phyloP scores from a whole-genome alignment of 257 asterid species.

The Jacaranda copaia region DNA sequence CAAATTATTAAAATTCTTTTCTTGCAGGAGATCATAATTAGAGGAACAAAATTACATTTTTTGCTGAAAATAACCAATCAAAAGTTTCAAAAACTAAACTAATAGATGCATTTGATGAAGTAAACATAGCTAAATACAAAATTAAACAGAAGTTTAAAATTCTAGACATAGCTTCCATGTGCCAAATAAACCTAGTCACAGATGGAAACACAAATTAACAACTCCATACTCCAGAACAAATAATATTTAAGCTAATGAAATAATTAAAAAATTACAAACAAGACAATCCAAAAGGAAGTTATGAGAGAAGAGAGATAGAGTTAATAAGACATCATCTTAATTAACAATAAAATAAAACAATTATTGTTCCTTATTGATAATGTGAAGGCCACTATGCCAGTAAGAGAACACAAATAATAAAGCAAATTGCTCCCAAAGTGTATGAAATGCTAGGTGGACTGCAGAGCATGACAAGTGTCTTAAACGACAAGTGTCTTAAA shows the following conservation, averaged over 20 bases:
- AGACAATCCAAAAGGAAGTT: neutral
- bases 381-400: no score
- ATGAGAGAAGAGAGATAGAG: neutral
- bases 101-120: neutral
- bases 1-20: no score
- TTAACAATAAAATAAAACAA: neutral
- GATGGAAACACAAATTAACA: neutral
- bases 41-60: no score
- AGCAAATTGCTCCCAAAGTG: neutral
- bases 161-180: neutral
- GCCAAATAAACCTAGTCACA: neutral
- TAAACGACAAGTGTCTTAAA: neutral
- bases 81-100: neutral
- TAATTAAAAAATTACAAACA: neutral
- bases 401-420: no score
- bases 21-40: no score
- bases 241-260: neutral
- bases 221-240: neutral
- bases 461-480: constrained; percentile 42
- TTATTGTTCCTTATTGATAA: neutral
- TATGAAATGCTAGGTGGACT: constrained; percentile 41
- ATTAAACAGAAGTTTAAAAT: neutral
- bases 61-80: neutral
- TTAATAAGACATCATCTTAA: neutral
- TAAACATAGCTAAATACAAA: neutral